Evolutionary conservation across 176 grass and related monocot species (phyloP).

Genomic region (Zoysia japonica): DNA sequence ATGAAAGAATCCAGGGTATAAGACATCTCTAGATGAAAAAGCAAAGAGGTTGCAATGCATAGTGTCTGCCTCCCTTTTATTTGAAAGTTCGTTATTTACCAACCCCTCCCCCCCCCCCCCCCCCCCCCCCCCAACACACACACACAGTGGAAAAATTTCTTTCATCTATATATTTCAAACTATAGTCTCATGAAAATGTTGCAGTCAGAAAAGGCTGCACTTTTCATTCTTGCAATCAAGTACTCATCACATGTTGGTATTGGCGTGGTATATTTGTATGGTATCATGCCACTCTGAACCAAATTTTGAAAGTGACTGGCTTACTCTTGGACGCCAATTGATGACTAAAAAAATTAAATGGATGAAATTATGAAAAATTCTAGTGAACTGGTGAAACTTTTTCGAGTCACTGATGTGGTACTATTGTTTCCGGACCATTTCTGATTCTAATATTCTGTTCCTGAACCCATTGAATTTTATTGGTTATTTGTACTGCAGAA

Average conservation of each 20-base stretch:
- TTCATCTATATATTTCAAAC: no score
- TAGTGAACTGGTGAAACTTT: neutral
- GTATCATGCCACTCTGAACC: neutral
- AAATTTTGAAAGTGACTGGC: slow-evolving; percentile 14
- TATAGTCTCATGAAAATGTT: no score
- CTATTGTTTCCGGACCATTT: slow-evolving; percentile 1
- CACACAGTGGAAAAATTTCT: no score
- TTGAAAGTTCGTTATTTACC: no score
- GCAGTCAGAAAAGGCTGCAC: no score
- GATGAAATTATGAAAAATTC: neutral
- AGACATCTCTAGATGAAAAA: neutral
- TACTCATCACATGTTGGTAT: no score
- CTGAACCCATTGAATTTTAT: neutral
- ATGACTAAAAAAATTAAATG: neutral
- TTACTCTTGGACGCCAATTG: neutral
- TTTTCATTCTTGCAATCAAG: no score
- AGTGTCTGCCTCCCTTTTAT: slow-evolving; percentile 1
- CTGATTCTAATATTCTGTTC: slow-evolving; percentile 2
- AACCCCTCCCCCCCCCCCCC: no score
- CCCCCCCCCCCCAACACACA: no score
- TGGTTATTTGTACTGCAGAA: slow-evolving; percentile 65
- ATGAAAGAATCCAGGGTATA: slow-evolving; percentile 4
- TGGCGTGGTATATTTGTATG: no score
- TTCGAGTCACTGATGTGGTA: neutral
- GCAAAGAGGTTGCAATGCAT: neutral